Conservation (phyloP, 352 stramenopile genomes). For the Ophiocytium majus region DNA sequence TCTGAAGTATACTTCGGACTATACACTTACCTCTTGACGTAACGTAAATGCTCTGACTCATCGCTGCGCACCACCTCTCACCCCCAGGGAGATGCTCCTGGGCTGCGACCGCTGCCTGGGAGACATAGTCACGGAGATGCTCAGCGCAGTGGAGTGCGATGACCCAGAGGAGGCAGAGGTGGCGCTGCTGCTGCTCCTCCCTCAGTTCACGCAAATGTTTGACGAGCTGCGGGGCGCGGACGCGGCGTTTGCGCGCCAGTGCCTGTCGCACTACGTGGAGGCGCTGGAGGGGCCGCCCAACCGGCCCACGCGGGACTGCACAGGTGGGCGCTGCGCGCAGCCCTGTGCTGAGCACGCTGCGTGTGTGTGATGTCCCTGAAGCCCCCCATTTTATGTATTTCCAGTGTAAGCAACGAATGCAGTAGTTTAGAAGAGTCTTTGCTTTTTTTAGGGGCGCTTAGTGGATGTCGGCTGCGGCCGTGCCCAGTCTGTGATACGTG, state of each 20-base stretch:
- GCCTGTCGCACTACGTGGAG: constrained; percentile 48
- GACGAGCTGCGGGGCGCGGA: constrained; percentile 43
- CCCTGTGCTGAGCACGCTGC: not conserved
- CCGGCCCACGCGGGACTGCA: constrained; percentile 35
- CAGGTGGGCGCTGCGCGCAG: not conserved
- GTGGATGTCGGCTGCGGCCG: constrained; percentile 26
- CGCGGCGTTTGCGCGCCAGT: constrained; percentile 42
- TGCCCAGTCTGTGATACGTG: constrained; percentile 49
- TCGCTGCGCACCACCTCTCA: too few relatives aligned
- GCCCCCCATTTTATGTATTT: not conserved
- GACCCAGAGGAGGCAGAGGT: constrained; percentile 52
- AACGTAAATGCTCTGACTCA: too few relatives aligned
- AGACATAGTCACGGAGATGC: constrained; percentile 48
- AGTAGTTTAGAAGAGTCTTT: not conserved
- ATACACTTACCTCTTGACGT: too few relatives aligned
- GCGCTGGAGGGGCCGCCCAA: constrained; percentile 49
- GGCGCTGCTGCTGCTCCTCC: constrained; percentile 31
- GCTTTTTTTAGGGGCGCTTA: too few relatives aligned
- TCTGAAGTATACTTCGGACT: constrained; percentile 7
- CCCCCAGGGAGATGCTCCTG: constrained; percentile 32
- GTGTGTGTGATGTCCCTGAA: too few relatives aligned
- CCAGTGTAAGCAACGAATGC: not conserved
- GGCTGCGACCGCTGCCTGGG: constrained; percentile 25
- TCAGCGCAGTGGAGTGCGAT: constrained; percentile 39
- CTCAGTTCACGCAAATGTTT: constrained; percentile 50